A percentile compares a stretch with the other conserved stretches of the same genome.
Evolutionary conservation across 495 filamentous ascomycete species (phyloP).

Genomic region (Penicillium pancosmium): DNA sequence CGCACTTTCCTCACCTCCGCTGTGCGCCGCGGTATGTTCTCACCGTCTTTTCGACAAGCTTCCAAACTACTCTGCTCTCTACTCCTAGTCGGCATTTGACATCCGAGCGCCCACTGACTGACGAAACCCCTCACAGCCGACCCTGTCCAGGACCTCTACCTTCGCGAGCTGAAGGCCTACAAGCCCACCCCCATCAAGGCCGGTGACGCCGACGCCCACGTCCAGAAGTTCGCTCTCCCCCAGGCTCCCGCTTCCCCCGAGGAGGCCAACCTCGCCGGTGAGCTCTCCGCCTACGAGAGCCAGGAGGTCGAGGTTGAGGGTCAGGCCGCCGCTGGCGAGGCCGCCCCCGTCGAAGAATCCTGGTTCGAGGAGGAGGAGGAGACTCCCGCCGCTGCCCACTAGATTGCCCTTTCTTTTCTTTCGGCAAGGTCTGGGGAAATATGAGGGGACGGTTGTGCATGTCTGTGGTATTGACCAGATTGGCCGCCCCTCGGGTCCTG

Average conservation of each 20-base stretch:
- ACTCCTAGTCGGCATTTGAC: background rate
- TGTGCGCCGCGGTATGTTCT: slow-evolving; percentile 45
- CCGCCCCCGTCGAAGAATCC: slow-evolving; percentile 62
- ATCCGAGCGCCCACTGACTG: slow-evolving; percentile 20
- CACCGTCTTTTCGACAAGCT: background rate
- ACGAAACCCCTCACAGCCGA: slow-evolving; percentile 64
- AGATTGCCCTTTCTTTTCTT: slow-evolving; percentile 34
- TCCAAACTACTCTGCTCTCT: background rate
- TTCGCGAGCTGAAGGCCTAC: slow-evolving; percentile 90
- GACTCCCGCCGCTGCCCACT: slow-evolving; percentile 49
- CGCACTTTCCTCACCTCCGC: slow-evolving; percentile 74
- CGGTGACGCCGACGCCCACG: slow-evolving; percentile 83
- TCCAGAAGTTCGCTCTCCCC: slow-evolving; percentile 82
- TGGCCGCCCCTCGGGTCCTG: slow-evolving; percentile 39
- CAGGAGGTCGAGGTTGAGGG: slow-evolving; percentile 95
- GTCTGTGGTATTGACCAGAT: slow-evolving; percentile 25
- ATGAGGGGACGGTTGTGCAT: slow-evolving; percentile 29
- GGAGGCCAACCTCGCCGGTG: slow-evolving; percentile 85
- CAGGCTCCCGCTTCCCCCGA: slow-evolving; percentile 84
- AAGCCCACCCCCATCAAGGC: slow-evolving; percentile 84
- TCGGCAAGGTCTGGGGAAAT: slow-evolving; percentile 38
- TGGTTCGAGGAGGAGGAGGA: slow-evolving; percentile 72
- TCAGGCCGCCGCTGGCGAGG: slow-evolving; percentile 60
- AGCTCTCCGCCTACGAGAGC: slow-evolving; percentile 89
- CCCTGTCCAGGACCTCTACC: slow-evolving; percentile 95